phyloP scores from a whole-genome alignment of 148 eudicot genomes.

The Cornus florida region DNA sequence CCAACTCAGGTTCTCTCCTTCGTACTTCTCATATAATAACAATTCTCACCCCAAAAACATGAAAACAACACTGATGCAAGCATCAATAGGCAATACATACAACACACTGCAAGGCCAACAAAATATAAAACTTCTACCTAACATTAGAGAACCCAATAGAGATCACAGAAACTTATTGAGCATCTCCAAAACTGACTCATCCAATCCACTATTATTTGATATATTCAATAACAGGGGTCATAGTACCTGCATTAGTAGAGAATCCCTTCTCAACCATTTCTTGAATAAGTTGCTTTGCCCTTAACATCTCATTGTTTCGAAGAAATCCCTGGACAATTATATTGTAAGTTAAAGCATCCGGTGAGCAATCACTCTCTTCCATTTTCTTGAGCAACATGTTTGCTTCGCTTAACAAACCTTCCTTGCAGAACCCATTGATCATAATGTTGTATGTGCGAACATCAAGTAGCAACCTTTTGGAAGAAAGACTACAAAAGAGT shows the following conservation, averaged over 20 bases:
- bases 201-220: background rate
- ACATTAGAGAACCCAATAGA: too few species aligned
- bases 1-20: too few species aligned
- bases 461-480: conserved; percentile 15
- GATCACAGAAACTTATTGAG: background rate
- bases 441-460: conserved; percentile 9
- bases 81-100: too few species aligned
- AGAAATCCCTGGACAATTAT: conserved; percentile 2
- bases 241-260: background rate
- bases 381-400: conserved; percentile 3
- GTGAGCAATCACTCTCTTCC: conserved; percentile 12
- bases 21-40: too few species aligned
- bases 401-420: conserved; percentile 6
- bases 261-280: background rate
- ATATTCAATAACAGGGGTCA: background rate
- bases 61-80: too few species aligned
- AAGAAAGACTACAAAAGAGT: conserved; percentile 3
- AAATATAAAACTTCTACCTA: too few species aligned
- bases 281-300: background rate
- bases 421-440: conserved; percentile 10
- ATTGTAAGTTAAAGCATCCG: conserved; percentile 16
- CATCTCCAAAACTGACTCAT: background rate
- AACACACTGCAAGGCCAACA: too few species aligned
- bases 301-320: background rate
- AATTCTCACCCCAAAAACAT: too few species aligned